Base-by-base conservation (phyloP, 306 rosid species). In the Castanopsis chinensis region DNA sequence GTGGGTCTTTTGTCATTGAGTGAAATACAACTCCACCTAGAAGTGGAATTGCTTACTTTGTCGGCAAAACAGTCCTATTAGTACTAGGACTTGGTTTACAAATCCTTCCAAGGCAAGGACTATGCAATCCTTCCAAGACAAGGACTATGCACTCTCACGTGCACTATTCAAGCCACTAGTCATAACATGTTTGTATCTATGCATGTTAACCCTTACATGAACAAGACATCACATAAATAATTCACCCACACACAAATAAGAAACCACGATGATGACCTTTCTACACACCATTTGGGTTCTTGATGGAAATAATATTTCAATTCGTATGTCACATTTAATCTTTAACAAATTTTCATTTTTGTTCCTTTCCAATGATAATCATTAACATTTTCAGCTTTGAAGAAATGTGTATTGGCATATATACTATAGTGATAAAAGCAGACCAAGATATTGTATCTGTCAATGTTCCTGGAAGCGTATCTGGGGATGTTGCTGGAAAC, bases 401-500 rank as follows among this genome's bases (percentile, higher is more conserved):
- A 1, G 76, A 85, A 82, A 75, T 87, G 54, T 83, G 78, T 68
- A 41, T 85, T 77, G 83, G 81, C 86, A 81, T 72, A 64, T 92
- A 89, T 83, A n/a, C 82, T 45, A 54, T 90, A 75, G 93, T 85
- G 85, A 70, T 92, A 84, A 82, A 78, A 85, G 97, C 92, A 74
- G 77, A 81, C 67, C 76, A 86, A 17, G 86, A 80, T 72, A 33
- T 83, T 23, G 79, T 94, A 70, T 88, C 83, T 53, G 83, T 92
- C 78, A 78, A 76, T 59, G 90, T 94, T 76, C 98, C 97, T 2
- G 95, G 82, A 83, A 94, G 90, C 30, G 81, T 81, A 72, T 87
- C 97, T 3, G 71, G 13, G 4, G 98, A 94, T 81, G 87, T 91
- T 81, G 87, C 97, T 53, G 98, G 97, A 80, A 94, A 94, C 86